phyloP scores from a whole-genome alignment of 1,284 basidiomycete genomes.

The Microbotryum saponariae region DNA sequence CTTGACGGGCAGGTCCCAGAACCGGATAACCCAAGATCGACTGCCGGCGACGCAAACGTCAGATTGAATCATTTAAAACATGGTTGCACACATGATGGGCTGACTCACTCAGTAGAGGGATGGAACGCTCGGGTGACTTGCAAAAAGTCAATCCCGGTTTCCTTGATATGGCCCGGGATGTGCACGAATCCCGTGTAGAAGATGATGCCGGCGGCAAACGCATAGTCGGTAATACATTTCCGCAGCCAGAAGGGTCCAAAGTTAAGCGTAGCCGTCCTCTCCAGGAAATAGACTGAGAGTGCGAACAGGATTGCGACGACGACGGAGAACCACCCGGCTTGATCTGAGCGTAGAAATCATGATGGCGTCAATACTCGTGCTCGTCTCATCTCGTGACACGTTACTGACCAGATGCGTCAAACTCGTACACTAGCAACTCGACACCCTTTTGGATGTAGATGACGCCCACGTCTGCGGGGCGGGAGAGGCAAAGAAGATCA shows the following conservation, averaged over 20 bases:
- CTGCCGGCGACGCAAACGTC: not conserved
- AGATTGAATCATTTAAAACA: not conserved
- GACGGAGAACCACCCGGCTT: conserved; percentile 45
- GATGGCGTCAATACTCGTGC: not conserved
- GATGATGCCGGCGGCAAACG: conserved; percentile 42
- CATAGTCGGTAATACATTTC: conserved; percentile 40
- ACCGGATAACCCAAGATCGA: conserved; percentile 68
- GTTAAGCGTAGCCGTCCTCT: conserved; percentile 27
- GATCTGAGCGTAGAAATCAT: conserved; percentile 25
- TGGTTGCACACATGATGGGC: too few relatives aligned
- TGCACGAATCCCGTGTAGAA: conserved; percentile 39
- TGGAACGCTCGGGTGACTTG: conserved; percentile 30
- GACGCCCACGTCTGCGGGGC: conserved; percentile 51
- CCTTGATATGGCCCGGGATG: conserved; percentile 35
- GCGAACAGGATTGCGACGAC: conserved; percentile 45
- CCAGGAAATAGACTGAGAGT: conserved; percentile 41
- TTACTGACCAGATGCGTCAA: conserved; percentile 10
- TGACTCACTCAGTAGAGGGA: conserved; percentile 28
- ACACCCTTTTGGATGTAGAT: conserved; percentile 45
- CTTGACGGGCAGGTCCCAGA: conserved; percentile 82
- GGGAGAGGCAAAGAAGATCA: not conserved
- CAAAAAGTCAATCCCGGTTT: conserved; percentile 27
- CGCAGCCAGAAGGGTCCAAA: conserved; percentile 41
- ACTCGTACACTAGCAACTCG: conserved; percentile 40
- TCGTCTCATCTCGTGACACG: not conserved